These are phyloP conservation scores for Geranium incanum DNA, from an alignment of 441 rosid genomes.

Conservation along the genomic window DNA sequence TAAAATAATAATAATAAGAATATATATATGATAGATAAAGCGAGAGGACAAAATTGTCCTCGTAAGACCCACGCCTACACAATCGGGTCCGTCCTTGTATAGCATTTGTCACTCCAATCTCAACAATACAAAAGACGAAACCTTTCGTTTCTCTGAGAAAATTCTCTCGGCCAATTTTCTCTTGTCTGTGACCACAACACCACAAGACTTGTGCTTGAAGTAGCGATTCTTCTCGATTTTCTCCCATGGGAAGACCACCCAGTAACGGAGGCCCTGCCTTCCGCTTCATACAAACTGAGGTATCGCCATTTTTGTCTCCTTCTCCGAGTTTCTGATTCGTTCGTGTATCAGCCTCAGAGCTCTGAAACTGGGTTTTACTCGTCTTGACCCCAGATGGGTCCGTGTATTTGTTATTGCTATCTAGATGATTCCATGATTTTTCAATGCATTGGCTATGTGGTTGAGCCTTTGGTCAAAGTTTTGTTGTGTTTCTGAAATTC, in stretches of 20 bases:
- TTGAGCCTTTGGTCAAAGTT: not conserved
- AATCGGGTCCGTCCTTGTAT: not conserved
- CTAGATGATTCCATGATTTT: not conserved
- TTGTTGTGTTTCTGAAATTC: not conserved
- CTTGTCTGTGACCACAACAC: not conserved
- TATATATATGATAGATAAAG: not conserved
- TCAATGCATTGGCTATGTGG: not conserved
- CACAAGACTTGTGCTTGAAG: not conserved
- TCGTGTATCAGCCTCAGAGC: not conserved
- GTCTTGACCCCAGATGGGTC: not conserved
- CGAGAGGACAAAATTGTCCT: not conserved
- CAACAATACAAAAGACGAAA: not conserved
- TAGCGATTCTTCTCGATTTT: not conserved
- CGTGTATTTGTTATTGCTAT: not conserved
- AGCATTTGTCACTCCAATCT: not conserved
- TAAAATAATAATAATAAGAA: too few relatives aligned
- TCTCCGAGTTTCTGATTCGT: not conserved
- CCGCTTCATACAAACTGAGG: slow-evolving; percentile 75
- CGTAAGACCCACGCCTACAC: not conserved
- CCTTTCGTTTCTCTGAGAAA: not conserved
- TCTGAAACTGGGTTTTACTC: not conserved
- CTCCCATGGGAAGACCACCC: slow-evolving; percentile 81
- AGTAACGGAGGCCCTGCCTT: slow-evolving; percentile 91
- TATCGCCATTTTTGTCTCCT: slow-evolving; percentile 9
- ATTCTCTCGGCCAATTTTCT: not conserved